Evolutionary conservation across 208 protist genomes (phyloP), one percentile per base, ranked within the genome.

Genomic region (Vickermania ingenoplastis): DNA sequence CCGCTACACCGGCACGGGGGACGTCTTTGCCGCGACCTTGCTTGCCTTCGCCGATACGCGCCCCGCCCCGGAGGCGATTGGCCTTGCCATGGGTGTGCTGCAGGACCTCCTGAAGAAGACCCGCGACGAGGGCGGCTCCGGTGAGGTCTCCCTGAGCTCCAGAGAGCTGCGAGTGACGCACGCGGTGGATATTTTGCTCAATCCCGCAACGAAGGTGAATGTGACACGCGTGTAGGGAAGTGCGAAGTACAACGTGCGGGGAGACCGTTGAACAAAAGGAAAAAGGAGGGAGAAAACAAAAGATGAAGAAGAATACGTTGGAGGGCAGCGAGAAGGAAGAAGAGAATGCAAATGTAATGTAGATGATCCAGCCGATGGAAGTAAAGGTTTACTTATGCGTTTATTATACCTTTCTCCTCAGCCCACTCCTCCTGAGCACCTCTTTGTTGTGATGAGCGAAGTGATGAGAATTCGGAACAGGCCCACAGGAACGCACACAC

Each of bases 1-100:
- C 0, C 81, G 73, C 25, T 94, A 94, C 76, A 94, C 87, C 5
- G 87, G 87, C 41, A 94, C 87, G 11, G 87, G 87, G 7, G 87
- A 94, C 54, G 71, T 89, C 25, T 94, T 94, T 53, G 81, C 82
- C 0, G 87, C 87, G 2, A 77, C 60, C 17, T 67, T 94, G 5
- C 29, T 91, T 2, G 83, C 77, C 41, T 94, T 94, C 59, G 63
- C 62, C 0, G 76, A 91, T 67, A 26, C 56, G 13, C 31, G 73
- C 41, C 65, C 80, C 24, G 63, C 88, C 31, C 73, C 83, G 11
- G 28, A 79, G 13, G 87, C 83, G 25, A 72, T 89, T 1, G 76
- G 69, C 53, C 83, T 85, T 65, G 71, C 87, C 28, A 94, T 94
- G 83, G 81, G 61, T 2, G 87, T 94, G 31, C 28, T 94, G 67